These are phyloP conservation scores for Kondoa malvinella DNA, from an alignment of 768 basidiomycete genomes.

Conservation along the genomic window DNA sequence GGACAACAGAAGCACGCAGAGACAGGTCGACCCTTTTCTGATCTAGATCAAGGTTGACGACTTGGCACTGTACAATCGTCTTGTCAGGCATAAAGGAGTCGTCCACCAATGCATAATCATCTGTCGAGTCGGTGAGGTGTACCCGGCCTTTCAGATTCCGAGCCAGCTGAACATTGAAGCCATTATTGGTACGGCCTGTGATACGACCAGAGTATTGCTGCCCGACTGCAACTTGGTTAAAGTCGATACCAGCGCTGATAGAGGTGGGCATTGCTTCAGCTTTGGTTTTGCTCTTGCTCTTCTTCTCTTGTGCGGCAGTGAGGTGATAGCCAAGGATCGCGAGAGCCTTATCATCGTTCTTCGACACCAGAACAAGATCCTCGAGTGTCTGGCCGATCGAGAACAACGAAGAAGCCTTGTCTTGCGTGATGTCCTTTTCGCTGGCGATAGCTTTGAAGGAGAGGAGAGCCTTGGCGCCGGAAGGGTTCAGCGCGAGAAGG, in stretches of 20 bases:
- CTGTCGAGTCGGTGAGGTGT: slow-evolving; percentile 62
- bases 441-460: slow-evolving; percentile 77
- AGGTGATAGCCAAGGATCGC: slow-evolving; percentile 63
- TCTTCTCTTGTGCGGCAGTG: slow-evolving; percentile 38
- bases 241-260: slow-evolving; percentile 34
- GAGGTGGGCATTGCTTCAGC: slow-evolving; percentile 34
- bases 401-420: slow-evolving; percentile 48
- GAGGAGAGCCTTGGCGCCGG: slow-evolving; percentile 47
- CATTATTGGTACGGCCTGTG: slow-evolving; percentile 50
- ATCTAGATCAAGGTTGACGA: slow-evolving; percentile 50
- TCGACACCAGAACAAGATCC: slow-evolving; percentile 72
- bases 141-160: slow-evolving; percentile 55
- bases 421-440: slow-evolving; percentile 47
- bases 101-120: slow-evolving; percentile 49
- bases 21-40: slow-evolving; percentile 62
- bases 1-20: slow-evolving; percentile 54
- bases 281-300: slow-evolving; percentile 17
- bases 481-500: slow-evolving; percentile 51
- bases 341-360: slow-evolving; percentile 66
- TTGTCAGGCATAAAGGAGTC: slow-evolving; percentile 43
- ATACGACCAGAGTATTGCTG: slow-evolving; percentile 68
- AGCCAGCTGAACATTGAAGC: slow-evolving; percentile 60
- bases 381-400: slow-evolving; percentile 53
- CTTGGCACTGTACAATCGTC: slow-evolving; percentile 52
- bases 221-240: slow-evolving; percentile 53